phyloP scores from a whole-genome alignment of 2,329 filamentous ascomycete genomes.

The Colletotrichum brevisporum region DNA sequence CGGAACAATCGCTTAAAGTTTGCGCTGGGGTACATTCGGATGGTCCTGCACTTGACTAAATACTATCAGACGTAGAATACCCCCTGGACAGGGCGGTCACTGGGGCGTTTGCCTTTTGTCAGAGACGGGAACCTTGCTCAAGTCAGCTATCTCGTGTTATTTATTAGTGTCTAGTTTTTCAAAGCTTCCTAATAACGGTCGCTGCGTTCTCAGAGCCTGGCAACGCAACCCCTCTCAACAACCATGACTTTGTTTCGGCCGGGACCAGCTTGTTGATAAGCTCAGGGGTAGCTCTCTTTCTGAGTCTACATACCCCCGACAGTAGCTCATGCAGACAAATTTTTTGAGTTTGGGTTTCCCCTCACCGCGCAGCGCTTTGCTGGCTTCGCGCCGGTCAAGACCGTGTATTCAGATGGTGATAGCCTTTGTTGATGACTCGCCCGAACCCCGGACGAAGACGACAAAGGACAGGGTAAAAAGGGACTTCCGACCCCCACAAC shows the following conservation, averaged over 20 bases:
- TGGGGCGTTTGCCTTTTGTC: background rate
- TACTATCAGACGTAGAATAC: background rate
- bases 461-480: background rate
- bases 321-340: background rate
- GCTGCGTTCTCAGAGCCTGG: too few species aligned
- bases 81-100: background rate
- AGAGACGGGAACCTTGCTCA: background rate
- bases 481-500: too few species aligned
- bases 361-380: conserved; percentile 16
- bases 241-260: background rate
- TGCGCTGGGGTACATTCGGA: background rate
- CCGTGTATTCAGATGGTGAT: background rate
- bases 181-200: too few species aligned
- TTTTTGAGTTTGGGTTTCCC: conserved; percentile 15
- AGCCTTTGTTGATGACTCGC: conserved; percentile 31
- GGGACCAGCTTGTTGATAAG: conserved; percentile 9
- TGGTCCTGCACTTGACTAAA: conserved; percentile 3
- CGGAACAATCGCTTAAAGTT: background rate
- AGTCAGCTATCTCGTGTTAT: too few species aligned
- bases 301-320: background rate
- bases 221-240: background rate
- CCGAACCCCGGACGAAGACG: background rate
- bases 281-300: conserved; percentile 9
- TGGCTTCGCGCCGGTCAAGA: conserved; percentile 15
- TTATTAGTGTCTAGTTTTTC: too few species aligned